These are phyloP conservation scores for Nannochloris sp. DNA, from an alignment of 139 green algal genomes.

Conservation along the genomic window DNA sequence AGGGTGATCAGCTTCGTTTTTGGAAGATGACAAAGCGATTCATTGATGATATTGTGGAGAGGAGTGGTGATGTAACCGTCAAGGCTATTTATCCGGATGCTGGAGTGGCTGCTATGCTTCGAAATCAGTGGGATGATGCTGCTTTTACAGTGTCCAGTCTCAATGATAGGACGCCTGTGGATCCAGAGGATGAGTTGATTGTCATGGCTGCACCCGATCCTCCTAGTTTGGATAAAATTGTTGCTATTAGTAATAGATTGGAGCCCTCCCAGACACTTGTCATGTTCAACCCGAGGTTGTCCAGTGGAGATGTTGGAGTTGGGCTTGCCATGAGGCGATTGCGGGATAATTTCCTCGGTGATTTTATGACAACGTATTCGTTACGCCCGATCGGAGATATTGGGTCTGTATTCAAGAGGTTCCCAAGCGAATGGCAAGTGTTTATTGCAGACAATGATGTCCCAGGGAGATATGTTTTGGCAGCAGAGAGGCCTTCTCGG, in stretches of 20 bases:
- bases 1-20: conserved; percentile 70
- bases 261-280: conserved; percentile 43
- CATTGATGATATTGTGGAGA: conserved; percentile 44
- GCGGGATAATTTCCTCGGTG: conserved; percentile 59
- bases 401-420: conserved; percentile 56
- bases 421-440: conserved; percentile 71
- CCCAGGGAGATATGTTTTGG: conserved; percentile 32
- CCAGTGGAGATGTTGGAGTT: conserved; percentile 86
- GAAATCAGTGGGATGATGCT: conserved; percentile 57
- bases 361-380: conserved; percentile 79
- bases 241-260: not conserved
- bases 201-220: conserved; percentile 77
- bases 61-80: conserved; percentile 5
- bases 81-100: conserved; percentile 78
- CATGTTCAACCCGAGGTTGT: conserved; percentile 86
- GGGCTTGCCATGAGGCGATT: conserved; percentile 83
- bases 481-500: conserved; percentile 24
- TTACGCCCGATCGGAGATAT: conserved; percentile 73
- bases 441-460: conserved; percentile 20
- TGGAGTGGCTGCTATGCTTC: conserved; percentile 84
- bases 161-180: conserved; percentile 50
- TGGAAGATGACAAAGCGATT: conserved; percentile 73
- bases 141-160: conserved; percentile 61
- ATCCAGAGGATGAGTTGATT: conserved; percentile 63
- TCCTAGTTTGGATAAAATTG: conserved; percentile 20